Base-by-base conservation (phyloP, 2,329 filamentous ascomycete species). In the Fragosphaeria purpurea region DNA sequence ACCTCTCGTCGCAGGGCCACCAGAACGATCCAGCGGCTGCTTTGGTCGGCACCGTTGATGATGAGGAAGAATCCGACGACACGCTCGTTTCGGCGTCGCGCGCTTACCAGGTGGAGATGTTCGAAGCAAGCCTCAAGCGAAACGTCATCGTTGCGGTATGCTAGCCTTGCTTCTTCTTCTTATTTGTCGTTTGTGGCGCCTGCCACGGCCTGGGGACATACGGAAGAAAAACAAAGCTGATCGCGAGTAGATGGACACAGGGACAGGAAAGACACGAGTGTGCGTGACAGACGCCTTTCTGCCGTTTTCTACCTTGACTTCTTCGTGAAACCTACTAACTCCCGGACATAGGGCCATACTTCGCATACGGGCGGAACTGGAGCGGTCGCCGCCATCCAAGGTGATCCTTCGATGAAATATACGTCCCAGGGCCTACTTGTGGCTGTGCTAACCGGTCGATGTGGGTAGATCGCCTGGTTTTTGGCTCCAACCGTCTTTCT, bases 261-360 rank as follows among this genome's bases (percentile, higher is more conserved):
- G 86, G 1, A 87, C 79, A 56, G 86, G 86, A 2, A 90, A 90
- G 63, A 89, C 86, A 4, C 81, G 85, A 56, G 77, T 89, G 84
- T 87, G 22, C 22, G 22, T 22, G 22, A 22, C 22, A 22, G 74
- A 66, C 75, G 35, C 3, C 7, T 37, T 37, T 37, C 35, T 37
- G 35, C 13, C 37, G 30, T 48, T 35, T 35, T 30, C 7, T 22
- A 7, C 31, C 8, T 44, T 41, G 13, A 5, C n/a, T 30, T 7
- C 35, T 37, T 37, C 32, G 7, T 22, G 22, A 22, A 22, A 22
- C 22, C 22, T 22, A 22, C 22, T 22, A 22, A 22, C 22, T 22
- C 3, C 22, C 22, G 22, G 22, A 22, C 22, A 22, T 50, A 86
- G 82, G 49, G 84, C 85, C 22, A 71, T 86, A 8, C 68, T 87